Base-by-base conservation (phyloP, 768 basidiomycete species). In the Leucosporidium yakuticum region DNA sequence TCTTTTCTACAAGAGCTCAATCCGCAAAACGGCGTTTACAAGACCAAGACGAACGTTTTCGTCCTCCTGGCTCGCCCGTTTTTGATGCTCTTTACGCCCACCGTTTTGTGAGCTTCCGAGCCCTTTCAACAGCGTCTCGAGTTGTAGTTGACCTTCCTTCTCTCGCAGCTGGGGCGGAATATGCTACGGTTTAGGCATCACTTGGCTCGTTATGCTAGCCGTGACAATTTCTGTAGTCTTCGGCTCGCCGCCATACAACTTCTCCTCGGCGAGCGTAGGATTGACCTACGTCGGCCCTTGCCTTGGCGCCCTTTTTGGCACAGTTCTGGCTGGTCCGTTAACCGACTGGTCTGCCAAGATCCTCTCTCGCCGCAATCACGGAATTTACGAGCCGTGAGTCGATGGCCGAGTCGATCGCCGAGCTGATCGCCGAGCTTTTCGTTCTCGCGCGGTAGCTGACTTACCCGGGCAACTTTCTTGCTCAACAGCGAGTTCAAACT, bases 201-300 rank as follows among this genome's bases (percentile, higher is more conserved):
- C 75, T 9, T 75, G 67, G 64, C 69, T 76, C 34, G 75, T 76
- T 23, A 61, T 76, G 55, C 31, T 56, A 4, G 55, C 55, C 2
- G 55, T 56, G 31, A 32, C 55, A 1, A 34, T 56, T 31, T 56
- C 55, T 2, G 55, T 56, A 19, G 31, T 55, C 27, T 31, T 55
- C 29, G 27, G 27, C 9, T 29, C 11, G 4, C 29, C 54, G 27
- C 54, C 54, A 2, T 55, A 31, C 29, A 21, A 23, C 51, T 53
- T 53, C n/a, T 53, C 51, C 2, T n/a, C 20, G 2, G 20, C 20
- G 12, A n/a, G n/a, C 25, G 53, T 54, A 12, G 53, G 53, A 14
- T 27, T 54, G 6, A 59, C 34, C 64, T 25, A 44, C 34, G 21
- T 69, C 7, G 51, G 60, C 12, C 62, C 73, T 2, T 65, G 74